phyloP scores from a whole-genome alignment of 345 rosid species.

The Dimocarpus longan region DNA sequence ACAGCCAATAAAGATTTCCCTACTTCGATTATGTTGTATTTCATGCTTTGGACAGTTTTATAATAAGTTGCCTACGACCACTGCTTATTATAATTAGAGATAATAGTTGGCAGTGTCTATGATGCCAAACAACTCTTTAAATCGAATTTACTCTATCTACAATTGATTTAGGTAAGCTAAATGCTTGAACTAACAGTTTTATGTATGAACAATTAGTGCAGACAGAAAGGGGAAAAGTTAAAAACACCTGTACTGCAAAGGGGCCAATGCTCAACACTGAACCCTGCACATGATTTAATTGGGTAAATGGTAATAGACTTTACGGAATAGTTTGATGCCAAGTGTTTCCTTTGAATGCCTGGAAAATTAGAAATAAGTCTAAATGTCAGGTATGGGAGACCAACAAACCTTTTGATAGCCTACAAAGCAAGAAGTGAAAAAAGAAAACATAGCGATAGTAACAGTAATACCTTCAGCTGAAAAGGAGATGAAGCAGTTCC shows the following conservation, averaged over 20 bases:
- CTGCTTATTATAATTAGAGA: no score
- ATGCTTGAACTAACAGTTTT: background rate
- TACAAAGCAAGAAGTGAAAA: background rate
- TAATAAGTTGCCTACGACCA: no score
- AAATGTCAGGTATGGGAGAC: conserved; percentile 14
- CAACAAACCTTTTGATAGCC: background rate
- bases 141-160: background rate
- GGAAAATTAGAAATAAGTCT: conserved; percentile 31
- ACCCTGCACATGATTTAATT: conserved; percentile 94
- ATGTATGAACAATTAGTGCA: background rate
- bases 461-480: conserved; percentile 41
- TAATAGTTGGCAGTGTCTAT: no score
- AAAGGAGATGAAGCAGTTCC: conserved; percentile 33
- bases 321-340: conserved; percentile 39
- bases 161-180: background rate
- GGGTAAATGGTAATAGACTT: conserved; percentile 79
- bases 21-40: no score
- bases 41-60: no score
- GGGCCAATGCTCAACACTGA: conserved; percentile 77
- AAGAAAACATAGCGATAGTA: background rate
- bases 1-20: no score
- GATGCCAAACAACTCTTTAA: background rate
- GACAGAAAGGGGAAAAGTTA: background rate
- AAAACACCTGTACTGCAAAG: conserved; percentile 75
- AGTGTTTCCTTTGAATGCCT: conserved; percentile 44